Evolutionary conservation across 2,329 filamentous ascomycete genomes (phyloP).

Genomic region (Xylaria arbuscula): DNA sequence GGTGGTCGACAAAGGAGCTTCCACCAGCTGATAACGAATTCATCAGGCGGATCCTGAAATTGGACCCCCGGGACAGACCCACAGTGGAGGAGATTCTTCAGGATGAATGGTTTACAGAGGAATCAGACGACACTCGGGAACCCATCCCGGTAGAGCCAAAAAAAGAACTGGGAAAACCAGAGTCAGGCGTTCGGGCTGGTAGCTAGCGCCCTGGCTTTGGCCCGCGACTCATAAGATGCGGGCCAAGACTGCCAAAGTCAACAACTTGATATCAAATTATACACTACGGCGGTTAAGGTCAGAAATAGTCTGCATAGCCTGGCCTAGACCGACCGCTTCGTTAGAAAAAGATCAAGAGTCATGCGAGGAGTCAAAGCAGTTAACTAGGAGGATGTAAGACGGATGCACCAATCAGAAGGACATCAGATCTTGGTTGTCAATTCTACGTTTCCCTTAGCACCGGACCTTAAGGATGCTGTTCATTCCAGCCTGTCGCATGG

Average conservation of each 20-base stretch:
- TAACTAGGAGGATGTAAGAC: too few species aligned
- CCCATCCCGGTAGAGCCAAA: conserved; percentile 14
- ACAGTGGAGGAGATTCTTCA: conserved; percentile 44
- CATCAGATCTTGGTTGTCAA: too few species aligned
- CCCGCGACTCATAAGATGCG: not conserved
- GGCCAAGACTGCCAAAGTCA: too few species aligned
- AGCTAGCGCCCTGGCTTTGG: conserved; percentile 7
- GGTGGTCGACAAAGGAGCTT: conserved; percentile 39
- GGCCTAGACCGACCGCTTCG: too few species aligned
- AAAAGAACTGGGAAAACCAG: conserved; percentile 10
- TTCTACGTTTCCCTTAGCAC: too few species aligned
- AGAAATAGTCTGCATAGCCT: too few species aligned
- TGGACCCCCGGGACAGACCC: conserved; percentile 46
- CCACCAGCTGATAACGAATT: conserved; percentile 43
- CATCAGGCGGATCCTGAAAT: conserved; percentile 45
- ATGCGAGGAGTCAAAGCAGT: too few species aligned
- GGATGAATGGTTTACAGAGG: conserved; percentile 46
- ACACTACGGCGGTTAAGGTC: not conserved
- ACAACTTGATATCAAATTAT: too few species aligned
- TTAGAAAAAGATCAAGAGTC: too few species aligned
- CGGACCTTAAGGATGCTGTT: too few species aligned
- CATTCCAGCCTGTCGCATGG: too few species aligned
- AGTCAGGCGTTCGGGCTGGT: conserved; percentile 17
- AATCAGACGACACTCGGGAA: conserved; percentile 40
- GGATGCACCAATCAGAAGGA: too few species aligned